Conservation (phyloP, 805 yeast genomes). For the Nakazawaea ernobii region DNA sequence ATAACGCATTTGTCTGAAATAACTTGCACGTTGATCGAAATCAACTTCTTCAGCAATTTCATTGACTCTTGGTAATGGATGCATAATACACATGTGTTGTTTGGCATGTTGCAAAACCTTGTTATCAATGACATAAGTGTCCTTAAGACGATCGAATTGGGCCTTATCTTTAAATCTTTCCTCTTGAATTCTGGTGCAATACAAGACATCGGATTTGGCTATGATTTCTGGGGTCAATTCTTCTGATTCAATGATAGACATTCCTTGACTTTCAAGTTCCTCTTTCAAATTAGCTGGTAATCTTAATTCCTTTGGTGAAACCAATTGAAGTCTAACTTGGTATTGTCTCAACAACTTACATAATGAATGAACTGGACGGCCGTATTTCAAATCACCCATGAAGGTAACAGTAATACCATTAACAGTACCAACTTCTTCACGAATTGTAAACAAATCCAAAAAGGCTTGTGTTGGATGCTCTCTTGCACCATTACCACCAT, state of each 20-base stretch:
- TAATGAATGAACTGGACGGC: slow-evolving; percentile 97
- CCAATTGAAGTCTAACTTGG: slow-evolving; percentile 88
- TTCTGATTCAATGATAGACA: slow-evolving; percentile 70
- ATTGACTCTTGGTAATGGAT: slow-evolving; percentile 95
- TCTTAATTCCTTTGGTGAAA: slow-evolving; percentile 82
- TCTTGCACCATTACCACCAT: slow-evolving; percentile 96
- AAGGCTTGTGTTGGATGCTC: slow-evolving; percentile 99
- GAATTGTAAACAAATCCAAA: slow-evolving; percentile 92
- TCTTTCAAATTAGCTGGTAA: slow-evolving; percentile 72
- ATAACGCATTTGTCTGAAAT: slow-evolving; percentile 99
- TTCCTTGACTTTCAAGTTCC: slow-evolving; percentile 58
- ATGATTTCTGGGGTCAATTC: slow-evolving; percentile 79
- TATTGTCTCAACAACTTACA: slow-evolving; percentile 86
- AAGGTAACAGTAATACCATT: slow-evolving; percentile 97
- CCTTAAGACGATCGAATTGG: slow-evolving; percentile 85
- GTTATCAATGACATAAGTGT: slow-evolving; percentile 89
- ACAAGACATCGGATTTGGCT: slow-evolving; percentile 87
- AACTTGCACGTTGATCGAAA: slow-evolving; percentile 98
- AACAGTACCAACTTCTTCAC: slow-evolving; percentile 98
- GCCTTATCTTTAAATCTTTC: slow-evolving; percentile 79
- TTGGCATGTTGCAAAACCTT: slow-evolving; percentile 86
- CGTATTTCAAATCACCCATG: slow-evolving; percentile 98
- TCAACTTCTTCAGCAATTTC: slow-evolving; percentile 98
- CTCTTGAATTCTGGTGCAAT: slow-evolving; percentile 97
- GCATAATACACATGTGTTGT: slow-evolving; percentile 98